phyloP scores from a whole-genome alignment of 1,139 yeast genomes.

The Meyerozyma carpophila region DNA sequence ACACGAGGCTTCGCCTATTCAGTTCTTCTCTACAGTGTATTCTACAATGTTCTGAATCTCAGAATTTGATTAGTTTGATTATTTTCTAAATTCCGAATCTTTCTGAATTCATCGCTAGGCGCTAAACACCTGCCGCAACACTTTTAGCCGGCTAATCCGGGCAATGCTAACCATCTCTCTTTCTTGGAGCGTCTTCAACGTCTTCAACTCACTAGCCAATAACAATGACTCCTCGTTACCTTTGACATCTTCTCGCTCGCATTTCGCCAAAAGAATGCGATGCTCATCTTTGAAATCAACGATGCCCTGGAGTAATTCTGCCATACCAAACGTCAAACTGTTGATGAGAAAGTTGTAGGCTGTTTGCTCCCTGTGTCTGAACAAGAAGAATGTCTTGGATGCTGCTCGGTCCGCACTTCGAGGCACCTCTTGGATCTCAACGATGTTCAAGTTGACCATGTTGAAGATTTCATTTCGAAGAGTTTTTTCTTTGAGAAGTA shows the following conservation, averaged over 20 bases:
- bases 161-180: constrained; percentile 51
- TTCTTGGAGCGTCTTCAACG: constrained; percentile 55
- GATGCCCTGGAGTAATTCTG: constrained; percentile 53
- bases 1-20: too few species aligned
- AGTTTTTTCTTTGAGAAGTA: constrained; percentile 70
- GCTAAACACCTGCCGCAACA: constrained; percentile 44
- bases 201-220: constrained; percentile 69
- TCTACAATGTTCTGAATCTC: too few species aligned
- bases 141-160: constrained; percentile 49
- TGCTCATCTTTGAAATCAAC: constrained; percentile 57
- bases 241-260: constrained; percentile 84
- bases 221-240: constrained; percentile 75
- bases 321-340: constrained; percentile 44
- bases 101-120: neutral
- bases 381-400: constrained; percentile 76
- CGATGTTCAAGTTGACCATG: constrained; percentile 50
- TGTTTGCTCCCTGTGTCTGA: constrained; percentile 62
- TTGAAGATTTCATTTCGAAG: constrained; percentile 62
- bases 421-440: constrained; percentile 88
- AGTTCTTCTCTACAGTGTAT: too few species aligned
- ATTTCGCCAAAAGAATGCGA: constrained; percentile 65
- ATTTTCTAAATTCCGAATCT: too few species aligned
- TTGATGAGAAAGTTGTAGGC: constrained; percentile 46
- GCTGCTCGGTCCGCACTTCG: constrained; percentile 91
- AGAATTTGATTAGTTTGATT: too few species aligned